Conservation (phyloP, 1,284 basidiomycete genomes). For the Ganoderma sinense region DNA sequence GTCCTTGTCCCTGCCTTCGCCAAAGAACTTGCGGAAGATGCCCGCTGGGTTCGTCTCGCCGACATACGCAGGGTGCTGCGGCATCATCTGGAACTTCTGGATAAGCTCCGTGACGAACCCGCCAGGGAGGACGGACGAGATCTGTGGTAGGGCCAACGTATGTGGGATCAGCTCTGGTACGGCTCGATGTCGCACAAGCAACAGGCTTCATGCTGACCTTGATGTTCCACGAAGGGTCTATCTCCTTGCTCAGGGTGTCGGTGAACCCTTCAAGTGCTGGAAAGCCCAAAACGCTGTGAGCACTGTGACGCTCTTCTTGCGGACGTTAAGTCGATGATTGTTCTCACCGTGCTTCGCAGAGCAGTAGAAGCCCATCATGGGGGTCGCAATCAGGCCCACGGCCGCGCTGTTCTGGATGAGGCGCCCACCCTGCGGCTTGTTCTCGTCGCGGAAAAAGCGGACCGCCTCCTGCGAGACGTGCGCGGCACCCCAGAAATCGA, state of each 20-base stretch:
- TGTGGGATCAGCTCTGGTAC: not conserved
- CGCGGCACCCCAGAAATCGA: slow-evolving; percentile 48
- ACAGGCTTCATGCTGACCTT: slow-evolving; percentile 25
- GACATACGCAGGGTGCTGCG: slow-evolving; percentile 28
- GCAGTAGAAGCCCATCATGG: slow-evolving; percentile 41
- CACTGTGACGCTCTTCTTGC: no score
- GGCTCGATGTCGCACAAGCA: accelerated
- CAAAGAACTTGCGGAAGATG: slow-evolving; percentile 4
- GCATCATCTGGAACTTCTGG: not conserved
- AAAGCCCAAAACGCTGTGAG: not conserved
- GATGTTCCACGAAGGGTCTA: slow-evolving; percentile 43
- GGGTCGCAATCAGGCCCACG: slow-evolving; percentile 33
- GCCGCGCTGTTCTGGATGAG: slow-evolving; percentile 42
- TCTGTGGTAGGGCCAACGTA: slow-evolving; percentile 5
- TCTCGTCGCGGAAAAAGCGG: slow-evolving; percentile 46
- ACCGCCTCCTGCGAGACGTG: slow-evolving; percentile 45
- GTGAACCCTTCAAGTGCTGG: slow-evolving; percentile 47
- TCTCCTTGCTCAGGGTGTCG: slow-evolving; percentile 37
- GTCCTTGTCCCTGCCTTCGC: not conserved
- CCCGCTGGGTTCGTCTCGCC: not conserved
- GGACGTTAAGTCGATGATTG: no score
- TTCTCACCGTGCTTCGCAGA: slow-evolving; percentile 38
- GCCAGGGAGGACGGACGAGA: slow-evolving; percentile 26
- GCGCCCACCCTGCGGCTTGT: slow-evolving; percentile 42
- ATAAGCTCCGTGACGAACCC: slow-evolving; percentile 23